Evolutionary conservation across 495 filamentous ascomycete species (phyloP), one percentile per base, ranked within the genome.

Genomic region (Lasiosphaeria hispida): DNA sequence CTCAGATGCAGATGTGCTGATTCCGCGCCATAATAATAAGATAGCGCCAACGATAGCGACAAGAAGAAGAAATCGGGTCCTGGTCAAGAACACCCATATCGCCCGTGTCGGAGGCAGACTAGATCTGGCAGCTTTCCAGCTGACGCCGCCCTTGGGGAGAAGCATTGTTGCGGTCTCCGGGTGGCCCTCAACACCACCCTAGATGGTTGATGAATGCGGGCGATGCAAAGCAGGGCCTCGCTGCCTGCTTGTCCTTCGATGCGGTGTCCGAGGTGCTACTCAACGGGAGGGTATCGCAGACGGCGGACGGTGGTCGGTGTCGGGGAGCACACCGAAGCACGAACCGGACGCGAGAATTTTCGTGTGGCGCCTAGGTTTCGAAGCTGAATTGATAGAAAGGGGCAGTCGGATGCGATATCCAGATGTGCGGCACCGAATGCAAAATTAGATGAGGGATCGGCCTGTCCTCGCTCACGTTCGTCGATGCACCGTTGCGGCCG

Each of bases 21-120:
- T 83, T 45, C 90, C 87, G 70, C 90, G 86, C 92, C 92, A 98
- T 85, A 96, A 72, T 77, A 97, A 78, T 71, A 97, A 71, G 61
- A 96, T 71, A 63, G 91, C 73, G 15, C 87, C 87, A 14, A 82
- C 80, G 37, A 96, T 55, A 47, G 86, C 89, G 44, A 95, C 66
- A 38, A 87, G 83, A 44, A 94, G 74, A 59, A 96, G 77, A 57
- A 94, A 89, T 38, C 92, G 84, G 57, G 92, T 90, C 63, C 85
- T 83, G 55, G 89, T 87, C 45, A 96, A 70, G 65, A 91, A 82
- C 48, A 88, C 77, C 71, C 87, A 81, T 72, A 98, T 73, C 39
- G 89, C 89, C 75, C 90, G 83, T 62, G 87, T 85, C 57, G 92
- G 91, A 3, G 92, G 93, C 62, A 97, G 77, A 57, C 86, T 80